Percentiles rank a stretch among this genome's conserved stretches.
Conservation (phyloP, 306 rosid species). For the Acmispon strigosus region DNA sequence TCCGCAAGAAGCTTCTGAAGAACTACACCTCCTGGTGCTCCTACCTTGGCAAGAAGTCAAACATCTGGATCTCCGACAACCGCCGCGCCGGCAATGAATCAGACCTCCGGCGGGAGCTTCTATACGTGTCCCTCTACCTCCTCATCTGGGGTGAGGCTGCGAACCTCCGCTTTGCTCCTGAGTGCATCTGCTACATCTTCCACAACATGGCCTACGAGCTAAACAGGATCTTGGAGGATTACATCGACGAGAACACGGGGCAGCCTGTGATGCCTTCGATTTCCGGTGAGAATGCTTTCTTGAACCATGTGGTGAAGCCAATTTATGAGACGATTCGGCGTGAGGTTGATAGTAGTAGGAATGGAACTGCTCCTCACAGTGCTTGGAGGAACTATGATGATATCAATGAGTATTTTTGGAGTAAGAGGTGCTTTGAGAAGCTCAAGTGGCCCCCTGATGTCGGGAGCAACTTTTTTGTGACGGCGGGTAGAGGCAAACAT, state of each 20-base stretch:
- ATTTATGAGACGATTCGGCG: slow-evolving; percentile 67
- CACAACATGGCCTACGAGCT: slow-evolving; percentile 85
- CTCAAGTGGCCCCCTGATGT: slow-evolving; percentile 82
- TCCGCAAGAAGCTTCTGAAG: slow-evolving; percentile 64
- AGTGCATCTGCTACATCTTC: slow-evolving; percentile 76
- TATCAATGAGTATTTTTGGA: slow-evolving; percentile 92
- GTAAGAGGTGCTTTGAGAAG: slow-evolving; percentile 79
- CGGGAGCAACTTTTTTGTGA: slow-evolving; percentile 70
- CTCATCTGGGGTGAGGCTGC: slow-evolving; percentile 97
- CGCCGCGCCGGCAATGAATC: slow-evolving; percentile 40
- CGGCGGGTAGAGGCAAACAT: slow-evolving; percentile 44
- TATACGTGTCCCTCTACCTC: slow-evolving; percentile 71
- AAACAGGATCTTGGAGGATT: slow-evolving; percentile 75
- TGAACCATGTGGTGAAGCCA: slow-evolving; percentile 70
- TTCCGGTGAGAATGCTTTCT: slow-evolving; percentile 70
- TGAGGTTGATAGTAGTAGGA: slow-evolving; percentile 72
- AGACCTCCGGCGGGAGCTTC: slow-evolving; percentile 77
- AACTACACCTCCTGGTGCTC: slow-evolving; percentile 86
- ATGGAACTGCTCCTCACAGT: slow-evolving; percentile 82
- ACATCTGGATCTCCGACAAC: slow-evolving; percentile 78
- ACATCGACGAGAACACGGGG: slow-evolving; percentile 82
- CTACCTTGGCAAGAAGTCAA: slow-evolving; percentile 75
- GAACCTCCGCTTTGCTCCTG: slow-evolving; percentile 73
- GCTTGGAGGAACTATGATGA: slow-evolving; percentile 95
- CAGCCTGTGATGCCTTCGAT: slow-evolving; percentile 74